Evolutionary conservation across 1,284 basidiomycete genomes (phyloP), one percentile per base, ranked within the genome.

Genomic region (Leccinum olivaceoglutinosum): DNA sequence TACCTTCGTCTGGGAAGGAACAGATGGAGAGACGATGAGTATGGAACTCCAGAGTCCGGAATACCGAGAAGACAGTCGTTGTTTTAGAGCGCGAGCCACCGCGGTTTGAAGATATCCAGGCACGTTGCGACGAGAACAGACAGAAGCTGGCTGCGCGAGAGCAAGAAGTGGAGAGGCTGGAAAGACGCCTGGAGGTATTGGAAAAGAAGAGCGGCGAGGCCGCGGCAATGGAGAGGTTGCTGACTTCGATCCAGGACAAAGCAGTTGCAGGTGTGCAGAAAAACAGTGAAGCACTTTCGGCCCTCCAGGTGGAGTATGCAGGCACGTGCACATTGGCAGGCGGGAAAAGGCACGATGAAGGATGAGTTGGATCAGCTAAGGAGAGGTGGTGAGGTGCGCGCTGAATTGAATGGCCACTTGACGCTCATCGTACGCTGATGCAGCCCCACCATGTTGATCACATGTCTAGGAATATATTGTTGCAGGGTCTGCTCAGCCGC

Each of bases 71-170:
- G 58, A 85, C 81, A 18, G 83, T 87, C 53, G 73, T 75, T 29
- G 80, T 84, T 4, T 69, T 90, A 59, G 85, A 89, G 70, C 78
- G 81, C 69, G 88, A 92, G 68, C 71, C 87, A 36, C 80, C 81
- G n/a, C 79, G 81, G 63, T 79, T 90, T 61, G 80, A 86, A 66
- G 81, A 78, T 6, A 69, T 83, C 44, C 81, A 85, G 61, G 64
- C 67, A n/a, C 81, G 86, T 64, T 75, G 86, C 61, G 77, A 83
- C 63, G 76, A 77, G 54, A 71, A 90, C 65, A 80, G 80, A 61
- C 73, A 66, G 38, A 77, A 76, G 63, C 70, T 88, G 66, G 76
- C 75, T 59, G 79, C 78, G 58, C 76, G 76, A 62, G 76, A 78
- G 49, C 65, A 62, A 58, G 80, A 86, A 66, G 76, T 81, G 11